Base-by-base conservation (phyloP, 441 rosid species). In the Euphorbia corollata region DNA sequence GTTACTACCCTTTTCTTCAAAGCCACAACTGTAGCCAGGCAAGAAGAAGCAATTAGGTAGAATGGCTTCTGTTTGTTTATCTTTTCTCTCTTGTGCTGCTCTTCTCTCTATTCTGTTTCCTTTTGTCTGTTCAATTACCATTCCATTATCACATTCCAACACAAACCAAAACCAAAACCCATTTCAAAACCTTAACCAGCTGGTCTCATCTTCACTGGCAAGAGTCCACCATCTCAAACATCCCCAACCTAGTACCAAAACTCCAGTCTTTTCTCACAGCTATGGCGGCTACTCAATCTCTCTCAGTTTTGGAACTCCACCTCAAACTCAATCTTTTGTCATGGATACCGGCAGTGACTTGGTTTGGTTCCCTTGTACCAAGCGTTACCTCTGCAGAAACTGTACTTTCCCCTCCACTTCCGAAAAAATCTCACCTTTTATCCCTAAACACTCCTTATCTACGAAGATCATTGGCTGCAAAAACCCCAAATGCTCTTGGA, bases 341-440 rank as follows among this genome's bases (percentile, higher is more conserved):
- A 66, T 86, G 80, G 88, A 86, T 68, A 86, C 86, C 2, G 88
- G 86, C 64, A 86, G 88, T 64, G 72, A 75, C 75, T 64, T 84
- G 38, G 86, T 84, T 62, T 84, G 85, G 88, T 82, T 81, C 68
- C 86, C 88, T 6, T 84, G 84, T 74, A 76, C 88, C 53, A 64
- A 47, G 27, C 80, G 67, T 71, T 84, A 81, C 69, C 77, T 65
- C 56, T 86, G 87, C 77, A 73, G 73, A 24, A 69, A 70, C 63
- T 80, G 83, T 56, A 59, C 76, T 13, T 74, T 60, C 68, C 59
- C 72, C 36, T 18, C 71, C 51, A 30, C 70, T 12, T 19, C 64
- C n/a, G 22, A 69, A 27, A 53, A 15, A 3, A 69, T 59, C 27
- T 71, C 66, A 6, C 59, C 81, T 41, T 81, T 81, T 59, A 72